A percentile compares a stretch with the other conserved stretches of the same genome.
Conservation (phyloP, 306 rosid species). For the Cucurbita maxima region DNA sequence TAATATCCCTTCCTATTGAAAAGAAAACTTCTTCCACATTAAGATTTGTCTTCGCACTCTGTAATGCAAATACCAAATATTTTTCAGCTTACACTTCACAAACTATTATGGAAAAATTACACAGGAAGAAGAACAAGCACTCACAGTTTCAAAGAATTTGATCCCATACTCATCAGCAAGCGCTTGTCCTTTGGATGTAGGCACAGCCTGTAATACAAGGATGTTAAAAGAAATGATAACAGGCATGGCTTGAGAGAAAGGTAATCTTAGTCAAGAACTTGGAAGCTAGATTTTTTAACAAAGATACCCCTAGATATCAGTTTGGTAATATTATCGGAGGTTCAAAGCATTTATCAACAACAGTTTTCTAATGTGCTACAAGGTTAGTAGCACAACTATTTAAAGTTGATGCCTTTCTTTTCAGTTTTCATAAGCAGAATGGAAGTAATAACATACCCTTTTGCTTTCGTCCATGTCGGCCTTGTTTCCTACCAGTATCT, state of each 20-base stretch:
- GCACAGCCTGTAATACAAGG: slow-evolving; percentile 47
- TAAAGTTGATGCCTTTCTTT: not conserved
- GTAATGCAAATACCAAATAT: slow-evolving; percentile 6
- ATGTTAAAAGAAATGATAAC: not conserved
- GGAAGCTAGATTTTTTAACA: not conserved
- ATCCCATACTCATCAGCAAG: slow-evolving; percentile 93
- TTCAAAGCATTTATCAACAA: not conserved
- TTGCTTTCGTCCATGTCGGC: slow-evolving; percentile 93
- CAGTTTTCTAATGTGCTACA: not conserved
- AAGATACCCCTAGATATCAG: not conserved
- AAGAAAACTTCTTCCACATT: slow-evolving; percentile 92
- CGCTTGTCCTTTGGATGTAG: slow-evolving; percentile 90
- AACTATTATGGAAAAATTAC: not conserved
- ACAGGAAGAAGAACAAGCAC: slow-evolving; percentile 17
- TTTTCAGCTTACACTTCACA: slow-evolving; percentile 5
- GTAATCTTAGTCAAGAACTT: not conserved
- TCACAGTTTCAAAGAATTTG: slow-evolving; percentile 89
- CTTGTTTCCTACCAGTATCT: slow-evolving; percentile 91
- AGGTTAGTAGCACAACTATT: not conserved
- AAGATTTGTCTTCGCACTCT: slow-evolving; percentile 93
- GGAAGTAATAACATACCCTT: slow-evolving; percentile 40
- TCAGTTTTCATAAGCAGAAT: not conserved
- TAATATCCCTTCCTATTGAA: slow-evolving; percentile 77
- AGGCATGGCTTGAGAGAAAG: not conserved
- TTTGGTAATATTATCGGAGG: not conserved